Conservation (phyloP, 1,139 yeast species). For the Suhomyces choctaworum region DNA sequence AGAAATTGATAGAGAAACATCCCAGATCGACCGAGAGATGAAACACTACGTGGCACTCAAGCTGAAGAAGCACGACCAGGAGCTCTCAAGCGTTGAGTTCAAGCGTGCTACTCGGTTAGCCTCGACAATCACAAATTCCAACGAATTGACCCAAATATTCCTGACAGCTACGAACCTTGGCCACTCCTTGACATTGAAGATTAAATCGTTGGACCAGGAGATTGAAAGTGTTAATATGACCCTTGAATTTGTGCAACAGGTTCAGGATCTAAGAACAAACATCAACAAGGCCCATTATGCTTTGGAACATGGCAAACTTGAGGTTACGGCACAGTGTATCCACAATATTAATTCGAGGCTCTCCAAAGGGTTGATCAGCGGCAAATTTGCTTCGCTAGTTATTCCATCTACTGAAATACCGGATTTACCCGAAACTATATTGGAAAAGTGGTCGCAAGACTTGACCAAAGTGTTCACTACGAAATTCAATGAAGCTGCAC, state of each 20-base stretch:
- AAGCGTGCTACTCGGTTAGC: constrained; percentile 38
- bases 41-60: constrained; percentile 28
- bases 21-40: constrained; percentile 27
- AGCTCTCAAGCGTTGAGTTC: constrained; percentile 38
- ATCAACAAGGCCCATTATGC: constrained; percentile 69
- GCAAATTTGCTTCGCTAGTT: constrained; percentile 76
- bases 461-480: constrained; percentile 57
- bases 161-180: constrained; percentile 68
- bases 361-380: constrained; percentile 53
- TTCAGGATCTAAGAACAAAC: constrained; percentile 62
- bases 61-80: constrained; percentile 37
- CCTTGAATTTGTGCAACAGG: constrained; percentile 62
- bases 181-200: constrained; percentile 63
- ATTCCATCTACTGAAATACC: constrained; percentile 95
- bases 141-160: constrained; percentile 51
- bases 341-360: constrained; percentile 49
- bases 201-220: constrained; percentile 70
- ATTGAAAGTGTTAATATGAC: constrained; percentile 67
- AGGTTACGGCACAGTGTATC: constrained; percentile 67
- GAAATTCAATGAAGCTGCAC: constrained; percentile 73
- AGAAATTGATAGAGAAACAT: constrained; percentile 23
- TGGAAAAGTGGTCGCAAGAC: constrained; percentile 58
- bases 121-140: constrained; percentile 39
- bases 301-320: constrained; percentile 69
- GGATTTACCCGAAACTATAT: constrained; percentile 63